Conservation (phyloP, 495 filamentous ascomycete species). For the Penicillium nucicola region DNA sequence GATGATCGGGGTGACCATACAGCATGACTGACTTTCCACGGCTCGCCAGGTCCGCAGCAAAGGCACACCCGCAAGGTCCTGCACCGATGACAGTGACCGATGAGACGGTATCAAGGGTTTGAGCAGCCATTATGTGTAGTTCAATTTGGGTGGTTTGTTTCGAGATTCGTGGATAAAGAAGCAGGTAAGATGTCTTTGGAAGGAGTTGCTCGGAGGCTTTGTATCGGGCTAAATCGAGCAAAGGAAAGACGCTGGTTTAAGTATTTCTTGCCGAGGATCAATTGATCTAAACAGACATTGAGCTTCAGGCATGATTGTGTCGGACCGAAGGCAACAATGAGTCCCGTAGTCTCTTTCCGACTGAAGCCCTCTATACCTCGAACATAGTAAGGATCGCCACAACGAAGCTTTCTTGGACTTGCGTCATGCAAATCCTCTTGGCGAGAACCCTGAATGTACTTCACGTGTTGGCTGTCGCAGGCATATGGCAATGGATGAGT, state of each 20-base stretch:
- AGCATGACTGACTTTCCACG: conserved; percentile 15
- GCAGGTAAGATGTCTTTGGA: background rate
- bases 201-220: background rate
- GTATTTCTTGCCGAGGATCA: background rate
- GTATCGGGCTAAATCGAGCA: background rate
- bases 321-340: background rate
- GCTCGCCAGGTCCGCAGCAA: conserved; percentile 15
- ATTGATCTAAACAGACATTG: background rate
- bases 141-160: background rate
- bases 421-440: conserved; percentile 7
- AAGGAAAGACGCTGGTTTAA: background rate
- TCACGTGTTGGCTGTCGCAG: background rate
- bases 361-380: background rate
- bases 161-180: no score
- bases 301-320: background rate
- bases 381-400: background rate
- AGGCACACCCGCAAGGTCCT: conserved; percentile 17
- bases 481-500: background rate
- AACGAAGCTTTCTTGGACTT: background rate
- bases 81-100: conserved; percentile 15
- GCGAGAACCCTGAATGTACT: background rate
- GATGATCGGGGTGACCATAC: conserved; percentile 17
- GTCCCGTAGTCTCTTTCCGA: background rate
- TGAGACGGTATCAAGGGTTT: conserved; percentile 7
- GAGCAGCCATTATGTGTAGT: conserved; percentile 4